Conservation (phyloP, 805 yeast species). For the Tetrapisispora namnaoensis region DNA sequence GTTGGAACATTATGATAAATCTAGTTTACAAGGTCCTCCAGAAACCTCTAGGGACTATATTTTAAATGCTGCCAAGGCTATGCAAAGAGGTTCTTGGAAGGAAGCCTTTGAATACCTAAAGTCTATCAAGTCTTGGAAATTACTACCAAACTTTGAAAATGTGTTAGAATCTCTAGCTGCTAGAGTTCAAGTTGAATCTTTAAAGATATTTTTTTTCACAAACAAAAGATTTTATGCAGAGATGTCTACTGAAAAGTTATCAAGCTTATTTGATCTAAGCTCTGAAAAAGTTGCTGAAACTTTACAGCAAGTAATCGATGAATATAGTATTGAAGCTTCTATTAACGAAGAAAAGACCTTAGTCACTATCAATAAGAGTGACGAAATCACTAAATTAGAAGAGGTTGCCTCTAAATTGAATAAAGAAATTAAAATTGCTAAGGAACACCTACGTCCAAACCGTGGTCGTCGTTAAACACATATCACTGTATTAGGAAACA, state of each 20-base stretch:
- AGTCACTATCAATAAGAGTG: conserved; percentile 63
- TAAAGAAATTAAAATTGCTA: conserved; percentile 27
- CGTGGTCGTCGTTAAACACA: conserved; percentile 16
- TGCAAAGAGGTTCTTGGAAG: conserved; percentile 86
- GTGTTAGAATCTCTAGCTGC: conserved; percentile 63
- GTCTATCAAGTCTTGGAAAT: conserved; percentile 64
- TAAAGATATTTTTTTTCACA: conserved; percentile 85
- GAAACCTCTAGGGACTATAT: conserved; percentile 91
- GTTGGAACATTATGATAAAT: conserved; percentile 87
- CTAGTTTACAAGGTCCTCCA: conserved; percentile 94
- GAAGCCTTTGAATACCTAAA: conserved; percentile 57
- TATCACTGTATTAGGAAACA: neutral
- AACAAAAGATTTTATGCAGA: conserved; percentile 69
- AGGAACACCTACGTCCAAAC: conserved; percentile 25
- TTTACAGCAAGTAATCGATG: conserved; percentile 64
- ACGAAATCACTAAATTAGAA: conserved; percentile 76
- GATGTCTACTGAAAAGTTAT: conserved; percentile 57
- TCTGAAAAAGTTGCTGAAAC: conserved; percentile 48
- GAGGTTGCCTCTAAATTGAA: conserved; percentile 73
- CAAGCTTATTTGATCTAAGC: conserved; percentile 56
- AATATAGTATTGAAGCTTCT: conserved; percentile 63
- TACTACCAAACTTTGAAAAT: conserved; percentile 58
- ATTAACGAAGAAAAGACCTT: conserved; percentile 57
- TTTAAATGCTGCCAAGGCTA: conserved; percentile 81
- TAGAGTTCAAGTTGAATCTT: conserved; percentile 80